Percentiles rank a stretch among this genome's conserved stretches.
phyloP scores from a whole-genome alignment of 306 rosid genomes.

The Fagus crenata region DNA sequence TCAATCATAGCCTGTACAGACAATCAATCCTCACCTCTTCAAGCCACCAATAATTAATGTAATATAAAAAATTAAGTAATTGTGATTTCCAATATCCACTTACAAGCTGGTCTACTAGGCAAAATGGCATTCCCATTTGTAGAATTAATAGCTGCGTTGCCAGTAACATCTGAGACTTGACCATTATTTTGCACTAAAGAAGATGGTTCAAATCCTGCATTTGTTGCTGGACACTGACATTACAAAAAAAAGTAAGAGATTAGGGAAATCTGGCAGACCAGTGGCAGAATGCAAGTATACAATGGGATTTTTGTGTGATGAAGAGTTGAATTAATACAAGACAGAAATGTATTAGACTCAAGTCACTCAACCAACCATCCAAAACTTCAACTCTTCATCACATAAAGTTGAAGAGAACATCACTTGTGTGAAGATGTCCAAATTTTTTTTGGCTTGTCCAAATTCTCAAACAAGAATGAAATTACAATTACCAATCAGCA shows the following conservation, averaged over 20 bases:
- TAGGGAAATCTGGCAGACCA: slow-evolving; percentile 1
- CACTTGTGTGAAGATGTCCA: too few species aligned
- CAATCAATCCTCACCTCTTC: slow-evolving; percentile 10
- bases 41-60: not conserved
- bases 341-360: too few species aligned
- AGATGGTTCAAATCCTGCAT: slow-evolving; percentile 44
- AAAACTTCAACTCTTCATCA: too few species aligned
- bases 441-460: too few species aligned
- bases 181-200: slow-evolving; percentile 38
- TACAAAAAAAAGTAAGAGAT: slow-evolving; percentile 18
- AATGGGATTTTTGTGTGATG: too few species aligned
- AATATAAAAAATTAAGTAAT: not conserved
- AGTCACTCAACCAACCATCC: too few species aligned
- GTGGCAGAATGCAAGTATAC: too few species aligned
- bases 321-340: too few species aligned
- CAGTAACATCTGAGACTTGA: slow-evolving; percentile 39
- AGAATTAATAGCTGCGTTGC: slow-evolving; percentile 41
- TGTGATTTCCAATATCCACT: slow-evolving; percentile 26
- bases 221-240: slow-evolving; percentile 48
- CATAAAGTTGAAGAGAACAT: too few species aligned
- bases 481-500: slow-evolving; percentile 8
- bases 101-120: slow-evolving; percentile 47
- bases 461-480: not conserved
- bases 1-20: slow-evolving; percentile 53
- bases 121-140: slow-evolving; percentile 38